Evolutionary conservation across 306 rosid species (phyloP).

Genomic region (Echinosophora koreensis): DNA sequence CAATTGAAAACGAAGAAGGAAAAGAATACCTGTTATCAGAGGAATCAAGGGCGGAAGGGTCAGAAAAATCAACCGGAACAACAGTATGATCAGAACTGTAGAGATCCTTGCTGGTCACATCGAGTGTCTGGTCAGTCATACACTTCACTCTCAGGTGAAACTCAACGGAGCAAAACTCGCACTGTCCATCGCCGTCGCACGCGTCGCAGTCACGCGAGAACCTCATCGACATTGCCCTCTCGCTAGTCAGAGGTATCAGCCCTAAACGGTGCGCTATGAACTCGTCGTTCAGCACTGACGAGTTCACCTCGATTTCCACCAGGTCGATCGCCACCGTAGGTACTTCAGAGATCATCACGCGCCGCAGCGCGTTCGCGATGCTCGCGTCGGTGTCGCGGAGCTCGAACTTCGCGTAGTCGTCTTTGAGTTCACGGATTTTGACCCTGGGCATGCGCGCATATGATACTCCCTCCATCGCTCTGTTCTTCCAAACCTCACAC

Average conservation of each 20-base stretch:
- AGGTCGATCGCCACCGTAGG: constrained; percentile 96
- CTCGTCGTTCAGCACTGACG: constrained; percentile 95
- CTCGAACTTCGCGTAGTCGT: constrained; percentile 82
- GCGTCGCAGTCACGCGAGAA: constrained; percentile 99
- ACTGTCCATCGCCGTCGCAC: constrained; percentile 98
- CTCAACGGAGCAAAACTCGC: constrained; percentile 98
- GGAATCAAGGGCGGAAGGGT: constrained; percentile 59
- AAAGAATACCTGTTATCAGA: constrained; percentile 59
- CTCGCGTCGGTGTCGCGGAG: constrained; percentile 89
- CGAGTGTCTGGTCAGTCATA: constrained; percentile 78
- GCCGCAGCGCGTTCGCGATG: constrained; percentile 94
- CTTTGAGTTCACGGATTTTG: constrained; percentile 83
- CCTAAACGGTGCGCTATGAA: constrained; percentile 97
- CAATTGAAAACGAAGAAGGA: background rate
- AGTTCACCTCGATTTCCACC: constrained; percentile 92
- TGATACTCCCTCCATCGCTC: constrained; percentile 68
- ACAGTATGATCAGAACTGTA: constrained; percentile 89
- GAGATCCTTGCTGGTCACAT: constrained; percentile 88
- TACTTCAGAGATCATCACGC: constrained; percentile 96
- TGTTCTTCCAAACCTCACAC: background rate
- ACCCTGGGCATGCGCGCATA: constrained; percentile 90
- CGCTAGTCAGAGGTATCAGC: constrained; percentile 85
- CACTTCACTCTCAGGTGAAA: constrained; percentile 88
- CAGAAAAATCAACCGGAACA: constrained; percentile 85
- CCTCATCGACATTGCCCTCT: constrained; percentile 95